Percentiles rank a stretch among this genome's conserved stretches.
Conservation (phyloP, 2,329 filamentous ascomycete species). For the Ophioceras dolichostomum region DNA sequence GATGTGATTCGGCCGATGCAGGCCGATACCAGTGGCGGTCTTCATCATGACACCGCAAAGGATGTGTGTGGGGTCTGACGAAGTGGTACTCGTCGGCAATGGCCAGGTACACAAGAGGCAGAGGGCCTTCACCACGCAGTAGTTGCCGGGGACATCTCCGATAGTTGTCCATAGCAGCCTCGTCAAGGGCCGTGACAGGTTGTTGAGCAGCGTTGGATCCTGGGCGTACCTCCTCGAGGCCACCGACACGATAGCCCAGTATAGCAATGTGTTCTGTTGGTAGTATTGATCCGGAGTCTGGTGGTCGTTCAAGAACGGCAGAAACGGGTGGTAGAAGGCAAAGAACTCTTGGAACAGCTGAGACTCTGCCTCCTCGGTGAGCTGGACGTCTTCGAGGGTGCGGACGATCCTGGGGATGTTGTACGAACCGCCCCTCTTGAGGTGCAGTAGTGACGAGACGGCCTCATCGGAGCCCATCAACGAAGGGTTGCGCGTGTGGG, state of each 20-base stretch:
- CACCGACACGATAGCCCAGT: slow-evolving; percentile 73
- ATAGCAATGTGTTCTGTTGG: slow-evolving; percentile 66
- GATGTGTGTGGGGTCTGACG: slow-evolving; percentile 71
- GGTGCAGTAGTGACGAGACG: slow-evolving; percentile 52
- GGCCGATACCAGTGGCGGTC: slow-evolving; percentile 69
- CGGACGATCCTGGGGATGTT: slow-evolving; percentile 46
- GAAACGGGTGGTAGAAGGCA: slow-evolving; percentile 61
- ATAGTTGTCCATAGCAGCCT: slow-evolving; percentile 67
- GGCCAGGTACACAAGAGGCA: slow-evolving; percentile 75
- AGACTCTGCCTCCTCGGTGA: slow-evolving; percentile 50
- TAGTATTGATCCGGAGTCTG: slow-evolving; percentile 63
- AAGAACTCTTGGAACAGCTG: slow-evolving; percentile 67
- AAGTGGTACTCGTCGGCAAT: slow-evolving; percentile 68
- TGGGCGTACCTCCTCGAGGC: slow-evolving; percentile 58
- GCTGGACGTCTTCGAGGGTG: slow-evolving; percentile 49
- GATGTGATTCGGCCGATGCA: slow-evolving; percentile 70
- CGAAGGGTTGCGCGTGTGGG: slow-evolving; percentile 48
- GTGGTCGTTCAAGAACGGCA: slow-evolving; percentile 59
- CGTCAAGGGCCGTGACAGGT: slow-evolving; percentile 56
- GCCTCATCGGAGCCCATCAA: slow-evolving; percentile 58
- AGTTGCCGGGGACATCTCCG: slow-evolving; percentile 63
- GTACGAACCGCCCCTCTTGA: slow-evolving; percentile 53
- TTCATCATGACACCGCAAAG: slow-evolving; percentile 79
- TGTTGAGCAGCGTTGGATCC: slow-evolving; percentile 52
- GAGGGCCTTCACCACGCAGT: slow-evolving; percentile 71